phyloP scores from a whole-genome alignment of 2,329 filamentous ascomycete genomes.

The Aureobasidium zeae region DNA sequence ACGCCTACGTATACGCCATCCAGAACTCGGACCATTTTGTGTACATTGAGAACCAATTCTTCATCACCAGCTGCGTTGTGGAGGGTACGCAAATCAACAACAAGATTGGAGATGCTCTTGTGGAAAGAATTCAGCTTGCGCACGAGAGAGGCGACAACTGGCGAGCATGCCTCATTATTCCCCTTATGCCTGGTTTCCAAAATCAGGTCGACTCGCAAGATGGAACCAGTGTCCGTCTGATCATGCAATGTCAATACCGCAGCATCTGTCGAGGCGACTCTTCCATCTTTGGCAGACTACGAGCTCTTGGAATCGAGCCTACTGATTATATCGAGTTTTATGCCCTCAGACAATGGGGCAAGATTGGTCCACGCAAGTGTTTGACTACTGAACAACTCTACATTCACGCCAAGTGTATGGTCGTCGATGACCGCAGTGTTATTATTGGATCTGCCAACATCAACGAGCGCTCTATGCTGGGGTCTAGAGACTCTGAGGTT shows the following conservation, averaged over 20 bases:
- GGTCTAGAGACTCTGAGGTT: constrained; percentile 82
- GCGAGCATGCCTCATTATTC: constrained; percentile 83
- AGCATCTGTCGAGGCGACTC: constrained; percentile 89
- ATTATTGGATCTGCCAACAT: constrained; percentile 98
- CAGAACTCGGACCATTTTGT: constrained; percentile 93
- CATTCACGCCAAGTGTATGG: constrained; percentile 94
- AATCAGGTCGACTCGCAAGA: constrained; percentile 92
- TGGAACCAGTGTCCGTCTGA: constrained; percentile 85
- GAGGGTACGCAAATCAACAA: constrained; percentile 84
- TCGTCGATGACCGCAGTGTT: constrained; percentile 86
- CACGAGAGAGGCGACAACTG: constrained; percentile 78
- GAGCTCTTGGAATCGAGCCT: constrained; percentile 72
- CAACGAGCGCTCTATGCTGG: constrained; percentile 93
- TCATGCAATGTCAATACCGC: constrained; percentile 93
- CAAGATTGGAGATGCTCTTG: constrained; percentile 85
- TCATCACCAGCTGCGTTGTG: constrained; percentile 85
- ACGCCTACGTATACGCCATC: constrained; percentile 89
- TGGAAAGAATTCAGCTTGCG: constrained; percentile 81
- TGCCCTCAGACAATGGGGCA: constrained; percentile 83
- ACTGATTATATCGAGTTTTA: constrained; percentile 96
- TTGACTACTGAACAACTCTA: constrained; percentile 94
- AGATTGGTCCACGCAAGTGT: constrained; percentile 70
- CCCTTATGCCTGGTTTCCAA: constrained; percentile 96
- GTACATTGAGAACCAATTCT: constrained; percentile 99
- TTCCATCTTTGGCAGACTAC: constrained; percentile 82